Evolutionary conservation across 2,329 filamentous ascomycete species (phyloP).

Genomic region (Ophiostoma populinum): DNA sequence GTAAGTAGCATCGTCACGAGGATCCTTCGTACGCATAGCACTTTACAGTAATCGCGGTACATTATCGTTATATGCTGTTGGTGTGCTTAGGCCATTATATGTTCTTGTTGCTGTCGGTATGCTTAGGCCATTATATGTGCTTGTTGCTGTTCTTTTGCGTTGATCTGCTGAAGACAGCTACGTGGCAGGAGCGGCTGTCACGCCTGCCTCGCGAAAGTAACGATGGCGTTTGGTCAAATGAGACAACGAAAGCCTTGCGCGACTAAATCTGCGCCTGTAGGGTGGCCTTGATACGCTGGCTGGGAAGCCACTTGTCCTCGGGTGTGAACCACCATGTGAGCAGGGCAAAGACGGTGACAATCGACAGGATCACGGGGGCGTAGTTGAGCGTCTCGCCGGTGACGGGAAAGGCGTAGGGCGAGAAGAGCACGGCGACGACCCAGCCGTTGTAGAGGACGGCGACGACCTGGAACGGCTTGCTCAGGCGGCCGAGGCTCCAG

Average conservation of each 20-base stretch:
- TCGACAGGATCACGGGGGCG: conserved; percentile 8
- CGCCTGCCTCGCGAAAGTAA: too few relatives aligned
- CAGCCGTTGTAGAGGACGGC: conserved; percentile 8
- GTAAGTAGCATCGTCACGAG: too few relatives aligned
- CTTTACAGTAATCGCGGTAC: too few relatives aligned
- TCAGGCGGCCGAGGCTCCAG: conserved; percentile 9
- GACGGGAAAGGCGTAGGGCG: conserved; percentile 8
- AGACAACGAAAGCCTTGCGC: not conserved
- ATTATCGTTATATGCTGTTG: too few relatives aligned
- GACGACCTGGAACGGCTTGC: conserved; percentile 8
- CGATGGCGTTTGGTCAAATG: too few relatives aligned
- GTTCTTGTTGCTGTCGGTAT: too few relatives aligned
- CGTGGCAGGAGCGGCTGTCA: too few relatives aligned
- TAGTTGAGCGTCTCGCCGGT: conserved; percentile 8
- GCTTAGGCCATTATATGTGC: too few relatives aligned
- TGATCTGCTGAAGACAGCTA: too few relatives aligned
- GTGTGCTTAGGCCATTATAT: too few relatives aligned
- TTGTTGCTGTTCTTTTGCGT: too few relatives aligned
- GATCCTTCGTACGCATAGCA: too few relatives aligned
- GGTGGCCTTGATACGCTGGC: conserved; percentile 5
- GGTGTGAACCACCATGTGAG: conserved; percentile 8
- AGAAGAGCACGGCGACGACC: conserved; percentile 8
- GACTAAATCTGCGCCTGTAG: conserved; percentile 3
- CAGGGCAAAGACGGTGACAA: conserved; percentile 8
- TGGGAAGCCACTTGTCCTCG: conserved; percentile 8